These are phyloP conservation scores for Arachis hypogaea DNA, from an alignment of 306 rosid species.

Conservation along the genomic window DNA sequence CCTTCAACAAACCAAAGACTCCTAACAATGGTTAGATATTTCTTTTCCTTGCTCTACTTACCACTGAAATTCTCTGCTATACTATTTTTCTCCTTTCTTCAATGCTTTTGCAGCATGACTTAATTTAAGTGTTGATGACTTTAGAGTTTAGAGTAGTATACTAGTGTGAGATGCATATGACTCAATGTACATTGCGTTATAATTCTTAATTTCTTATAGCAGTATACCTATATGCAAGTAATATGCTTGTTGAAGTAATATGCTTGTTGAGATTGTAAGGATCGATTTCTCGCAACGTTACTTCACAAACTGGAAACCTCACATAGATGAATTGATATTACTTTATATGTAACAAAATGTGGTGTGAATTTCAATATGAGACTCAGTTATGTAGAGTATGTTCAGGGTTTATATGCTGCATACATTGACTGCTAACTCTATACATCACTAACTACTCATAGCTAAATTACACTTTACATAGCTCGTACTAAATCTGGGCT, in stretches of 20 bases:
- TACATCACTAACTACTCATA: no score
- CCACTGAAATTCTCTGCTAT: constrained; percentile 1
- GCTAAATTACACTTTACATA: no score
- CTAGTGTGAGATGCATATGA: constrained; percentile 10
- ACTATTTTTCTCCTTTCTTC: constrained; percentile 3
- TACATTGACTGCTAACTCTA: no score
- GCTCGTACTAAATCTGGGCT: no score
- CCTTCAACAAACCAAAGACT: constrained; percentile 51
- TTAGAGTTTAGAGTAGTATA: neutral
- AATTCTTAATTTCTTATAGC: constrained; percentile 21
- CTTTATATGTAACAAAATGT: neutral
- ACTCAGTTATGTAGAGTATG: no score
- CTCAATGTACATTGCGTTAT: neutral
- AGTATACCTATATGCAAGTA: constrained; percentile 8
- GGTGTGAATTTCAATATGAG: no score
- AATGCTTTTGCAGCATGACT: neutral
- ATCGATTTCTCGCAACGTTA: constrained; percentile 9
- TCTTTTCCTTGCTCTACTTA: constrained; percentile 14
- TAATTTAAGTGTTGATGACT: neutral
- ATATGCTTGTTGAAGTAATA: constrained; percentile 13
- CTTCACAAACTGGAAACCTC: neutral
- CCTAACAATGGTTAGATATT: constrained; percentile 48
- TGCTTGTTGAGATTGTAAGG: neutral
- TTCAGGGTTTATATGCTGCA: no score
- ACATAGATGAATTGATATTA: neutral